Evolutionary conservation across 345 rosid species (phyloP).

Genomic region (Anastatica hierochuntica): DNA sequence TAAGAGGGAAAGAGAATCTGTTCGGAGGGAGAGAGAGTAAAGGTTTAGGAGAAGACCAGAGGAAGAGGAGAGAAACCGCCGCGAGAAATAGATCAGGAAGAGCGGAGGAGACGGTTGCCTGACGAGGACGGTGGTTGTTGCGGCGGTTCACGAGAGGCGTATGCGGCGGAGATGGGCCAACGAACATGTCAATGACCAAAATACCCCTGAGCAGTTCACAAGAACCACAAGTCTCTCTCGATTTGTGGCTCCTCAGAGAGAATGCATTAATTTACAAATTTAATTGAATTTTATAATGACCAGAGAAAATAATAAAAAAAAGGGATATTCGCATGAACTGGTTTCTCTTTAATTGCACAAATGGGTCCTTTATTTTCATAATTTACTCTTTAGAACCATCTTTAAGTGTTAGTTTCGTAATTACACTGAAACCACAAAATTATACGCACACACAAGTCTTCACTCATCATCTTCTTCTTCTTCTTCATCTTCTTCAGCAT

Average conservation of each 20-base stretch:
- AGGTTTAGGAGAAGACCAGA: constrained; percentile 33
- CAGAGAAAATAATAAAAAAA: too few relatives aligned
- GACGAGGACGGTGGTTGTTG: constrained; percentile 15
- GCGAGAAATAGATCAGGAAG: constrained; percentile 40
- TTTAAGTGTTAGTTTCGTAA: neutral
- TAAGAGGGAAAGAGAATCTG: constrained; percentile 26
- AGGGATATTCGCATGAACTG: constrained; percentile 8
- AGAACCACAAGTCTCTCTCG: too few relatives aligned
- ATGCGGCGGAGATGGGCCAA: constrained; percentile 26
- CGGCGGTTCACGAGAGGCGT: constrained; percentile 21
- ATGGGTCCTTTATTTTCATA: neutral
- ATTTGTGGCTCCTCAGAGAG: too few relatives aligned
- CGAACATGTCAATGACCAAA: constrained; percentile 24
- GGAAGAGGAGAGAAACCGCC: constrained; percentile 28
- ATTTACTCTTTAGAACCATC: neutral
- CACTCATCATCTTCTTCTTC: constrained; percentile 17
- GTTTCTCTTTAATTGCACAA: constrained; percentile 8
- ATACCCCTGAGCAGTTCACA: too few relatives aligned
- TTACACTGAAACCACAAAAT: constrained; percentile 1
- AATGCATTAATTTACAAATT: too few relatives aligned
- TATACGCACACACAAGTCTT: too few relatives aligned
- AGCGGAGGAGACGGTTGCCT: constrained; percentile 15
- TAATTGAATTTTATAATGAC: too few relatives aligned
- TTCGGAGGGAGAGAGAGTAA: constrained; percentile 24
- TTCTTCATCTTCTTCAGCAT: constrained; percentile 1